Percentiles rank a stretch among this genome's conserved stretches.
phyloP scores from a whole-genome alignment of 495 filamentous ascomycete genomes.

The Penicillium bovifimosum region DNA sequence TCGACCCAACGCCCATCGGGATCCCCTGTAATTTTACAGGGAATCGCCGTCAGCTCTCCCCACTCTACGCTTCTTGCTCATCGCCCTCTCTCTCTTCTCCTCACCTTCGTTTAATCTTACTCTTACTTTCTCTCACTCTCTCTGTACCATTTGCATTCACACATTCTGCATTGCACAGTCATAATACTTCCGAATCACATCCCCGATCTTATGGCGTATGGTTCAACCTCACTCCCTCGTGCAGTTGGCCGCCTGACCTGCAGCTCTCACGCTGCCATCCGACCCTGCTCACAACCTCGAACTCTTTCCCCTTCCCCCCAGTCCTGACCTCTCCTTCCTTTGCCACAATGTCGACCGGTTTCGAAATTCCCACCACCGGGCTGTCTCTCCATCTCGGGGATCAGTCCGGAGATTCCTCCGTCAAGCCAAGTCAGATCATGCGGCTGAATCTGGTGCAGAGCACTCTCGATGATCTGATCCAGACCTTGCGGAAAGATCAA shows the following conservation, averaged over 20 bases:
- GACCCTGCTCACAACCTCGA: conserved; percentile 29
- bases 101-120: conserved; percentile 2
- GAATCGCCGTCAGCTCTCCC: conserved; percentile 11
- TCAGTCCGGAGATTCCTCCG: conserved; percentile 26
- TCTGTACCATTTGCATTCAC: not conserved
- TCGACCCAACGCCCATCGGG: not conserved
- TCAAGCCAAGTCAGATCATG: conserved; percentile 49
- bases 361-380: conserved; percentile 44
- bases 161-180: not conserved
- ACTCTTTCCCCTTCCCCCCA: conserved; percentile 2
- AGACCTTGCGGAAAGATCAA: conserved; percentile 57
- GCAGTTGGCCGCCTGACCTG: conserved; percentile 43
- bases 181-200: not conserved
- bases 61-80: conserved; percentile 8
- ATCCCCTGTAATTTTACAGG: conserved; percentile 12
- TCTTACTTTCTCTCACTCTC: not conserved
- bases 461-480: conserved; percentile 66
- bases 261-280: conserved; percentile 42
- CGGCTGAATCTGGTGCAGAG: conserved; percentile 60
- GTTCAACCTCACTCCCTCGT: conserved; percentile 31
- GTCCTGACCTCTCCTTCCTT: conserved; percentile 11
- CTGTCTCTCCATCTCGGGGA: conserved; percentile 41
- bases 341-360: conserved; percentile 34
- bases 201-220: conserved; percentile 40
- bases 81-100: conserved; percentile 4